A percentile compares a stretch with the other conserved stretches of the same genome.
Evolutionary conservation across 164 flowering plant genomes (phyloP).

Genomic region (Euptelea pleiosperma): DNA sequence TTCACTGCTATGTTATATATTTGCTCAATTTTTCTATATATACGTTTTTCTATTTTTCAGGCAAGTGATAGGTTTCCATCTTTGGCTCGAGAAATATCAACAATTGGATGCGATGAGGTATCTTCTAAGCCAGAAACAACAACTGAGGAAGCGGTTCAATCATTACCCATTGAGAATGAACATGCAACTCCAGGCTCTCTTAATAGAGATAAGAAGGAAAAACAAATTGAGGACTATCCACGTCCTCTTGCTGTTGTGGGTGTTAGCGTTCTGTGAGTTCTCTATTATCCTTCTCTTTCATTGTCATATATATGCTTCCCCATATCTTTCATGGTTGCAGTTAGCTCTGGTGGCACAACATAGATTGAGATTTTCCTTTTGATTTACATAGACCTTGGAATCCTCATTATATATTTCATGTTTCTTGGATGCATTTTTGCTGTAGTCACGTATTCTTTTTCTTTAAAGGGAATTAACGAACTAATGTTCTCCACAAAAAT

Average conservation of each 20-base stretch:
- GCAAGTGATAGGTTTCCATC: constrained; percentile 59
- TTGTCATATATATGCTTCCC: not conserved
- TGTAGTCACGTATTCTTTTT: not conserved
- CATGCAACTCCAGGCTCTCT: constrained; percentile 17
- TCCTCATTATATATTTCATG: not conserved
- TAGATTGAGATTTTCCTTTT: not conserved
- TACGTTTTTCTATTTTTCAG: constrained; percentile 32
- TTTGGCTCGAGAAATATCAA: constrained; percentile 62
- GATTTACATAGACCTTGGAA: not conserved
- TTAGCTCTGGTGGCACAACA: too few relatives aligned
- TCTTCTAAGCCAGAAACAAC: constrained; percentile 25
- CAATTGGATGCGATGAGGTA: constrained; percentile 46
- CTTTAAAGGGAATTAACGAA: too few relatives aligned
- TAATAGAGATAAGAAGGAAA: constrained; percentile 35
- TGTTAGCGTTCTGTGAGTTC: constrained; percentile 85
- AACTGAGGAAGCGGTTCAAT: constrained; percentile 20
- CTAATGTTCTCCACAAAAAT: too few relatives aligned
- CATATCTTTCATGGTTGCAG: not conserved
- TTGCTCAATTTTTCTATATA: not conserved
- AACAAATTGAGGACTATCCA: constrained; percentile 78
- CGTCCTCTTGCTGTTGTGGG: constrained; percentile 86
- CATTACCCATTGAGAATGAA: constrained; percentile 20
- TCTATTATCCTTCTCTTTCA: not conserved
- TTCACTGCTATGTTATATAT: not conserved
- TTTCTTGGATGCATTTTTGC: not conserved